A percentile compares a stretch with the other conserved stretches of the same genome.
These are phyloP conservation scores for Galerina marginata DNA, from an alignment of 768 basidiomycete genomes.

Conservation along the genomic window DNA sequence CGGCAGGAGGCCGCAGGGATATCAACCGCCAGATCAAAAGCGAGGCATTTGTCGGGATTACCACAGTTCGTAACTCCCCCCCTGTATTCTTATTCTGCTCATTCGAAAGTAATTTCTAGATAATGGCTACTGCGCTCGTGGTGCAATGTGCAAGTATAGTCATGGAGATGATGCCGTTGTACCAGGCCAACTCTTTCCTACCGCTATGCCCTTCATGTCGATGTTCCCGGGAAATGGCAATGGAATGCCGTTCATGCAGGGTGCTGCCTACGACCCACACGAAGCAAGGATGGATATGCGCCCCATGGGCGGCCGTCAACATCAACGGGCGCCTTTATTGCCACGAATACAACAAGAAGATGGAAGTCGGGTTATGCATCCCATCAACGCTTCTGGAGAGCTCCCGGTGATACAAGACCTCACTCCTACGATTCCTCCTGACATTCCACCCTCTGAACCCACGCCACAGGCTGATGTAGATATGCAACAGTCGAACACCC, in stretches of 20 bases:
- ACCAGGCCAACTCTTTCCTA: conserved; percentile 69
- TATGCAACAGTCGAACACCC: conserved; percentile 23
- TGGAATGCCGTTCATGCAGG: conserved; percentile 51
- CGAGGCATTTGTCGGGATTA: conserved; percentile 90
- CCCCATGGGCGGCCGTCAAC: conserved; percentile 47
- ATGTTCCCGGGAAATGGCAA: conserved; percentile 59
- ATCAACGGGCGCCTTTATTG: conserved; percentile 61
- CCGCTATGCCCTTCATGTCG: conserved; percentile 67
- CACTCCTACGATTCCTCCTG: conserved; percentile 57
- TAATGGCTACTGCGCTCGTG: conserved; percentile 89
- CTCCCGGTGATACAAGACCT: conserved; percentile 85
- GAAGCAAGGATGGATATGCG: conserved; percentile 85
- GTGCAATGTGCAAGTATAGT: conserved; percentile 88
- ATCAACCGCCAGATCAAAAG: conserved; percentile 75
- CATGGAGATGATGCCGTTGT: conserved; percentile 90
- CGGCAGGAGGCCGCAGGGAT: conserved; percentile 57
- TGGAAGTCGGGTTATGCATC: conserved; percentile 43
- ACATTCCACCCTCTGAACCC: conserved; percentile 29
- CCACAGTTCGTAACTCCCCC: conserved; percentile 67
- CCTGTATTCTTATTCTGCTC: conserved; percentile 17
- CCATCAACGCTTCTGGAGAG: conserved; percentile 63
- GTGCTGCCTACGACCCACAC: conserved; percentile 73
- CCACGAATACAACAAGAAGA: conserved; percentile 62
- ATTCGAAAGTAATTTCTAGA: conserved; percentile 50
- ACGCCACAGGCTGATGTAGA: conserved; percentile 28